Evolutionary conservation across 768 basidiomycete species (phyloP), one percentile per base, ranked within the genome.

Genomic region (Naganishia vishniacii): DNA sequence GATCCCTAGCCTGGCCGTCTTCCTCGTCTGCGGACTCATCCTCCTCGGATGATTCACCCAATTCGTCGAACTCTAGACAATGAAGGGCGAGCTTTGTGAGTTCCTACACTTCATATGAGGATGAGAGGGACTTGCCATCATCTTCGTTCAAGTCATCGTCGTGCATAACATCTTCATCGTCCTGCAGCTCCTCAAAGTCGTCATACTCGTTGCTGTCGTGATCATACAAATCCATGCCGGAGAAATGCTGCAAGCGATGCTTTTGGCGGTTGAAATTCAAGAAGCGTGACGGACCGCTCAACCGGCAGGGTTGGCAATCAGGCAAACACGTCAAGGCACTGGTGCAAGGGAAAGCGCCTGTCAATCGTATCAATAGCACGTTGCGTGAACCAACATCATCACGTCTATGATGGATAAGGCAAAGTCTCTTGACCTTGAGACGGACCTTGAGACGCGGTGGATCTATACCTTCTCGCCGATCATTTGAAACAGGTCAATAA

Each of bases 211-310:
- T 25, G 6, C 18, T 29, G 37, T 56, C 53, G 37, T 56, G 28
- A 37, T 56, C 53, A 34, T 56, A 56, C 23, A 56, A 23, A 56
- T 56, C 23, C 53, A 56, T 56, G n/a, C 23, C 26, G n/a, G 15
- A 7, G 13, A 23, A n/a, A 4, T 37, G 6, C 9, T 40, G 15
- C n/a, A 4, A 56, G 20, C 37, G n/a, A 44, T 44, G n/a, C 13
- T 18, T 18, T 40, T 5, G 13, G 18, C 11, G n/a, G n/a, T 12
- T 8, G 5, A 20, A 44, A 44, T 8, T 44, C 42, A 6, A 44
- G 42, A 44, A 8, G 6, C n/a, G 13, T 5, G 16, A 16, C 16
- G 8, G 37, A 40, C 9, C 9, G 37, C n/a, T n/a, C n/a, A n/a
- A n/a, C n/a, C n/a, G n/a, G n/a, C n/a, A n/a, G n/a, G n/a, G n/a